Percentiles rank a stretch among this genome's conserved stretches.
phyloP scores from a whole-genome alignment of 345 rosid genomes.

The Balakata baccata region DNA sequence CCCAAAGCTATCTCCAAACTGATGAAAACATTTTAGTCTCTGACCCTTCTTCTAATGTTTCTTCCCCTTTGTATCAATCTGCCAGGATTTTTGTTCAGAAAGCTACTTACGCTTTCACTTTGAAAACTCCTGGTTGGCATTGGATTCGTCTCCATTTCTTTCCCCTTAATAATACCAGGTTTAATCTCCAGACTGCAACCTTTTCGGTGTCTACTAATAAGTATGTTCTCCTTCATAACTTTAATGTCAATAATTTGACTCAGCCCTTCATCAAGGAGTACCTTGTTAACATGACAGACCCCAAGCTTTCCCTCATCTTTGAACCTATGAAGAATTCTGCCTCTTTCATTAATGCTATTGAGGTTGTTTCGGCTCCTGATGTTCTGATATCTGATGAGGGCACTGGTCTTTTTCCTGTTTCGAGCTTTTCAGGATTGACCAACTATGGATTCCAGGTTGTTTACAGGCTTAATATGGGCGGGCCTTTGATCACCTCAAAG shows the following conservation, averaged over 20 bases:
- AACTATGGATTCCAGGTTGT: slow-evolving; percentile 47
- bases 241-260: slow-evolving; percentile 36
- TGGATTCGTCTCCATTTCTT: slow-evolving; percentile 72
- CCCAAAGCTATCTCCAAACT: slow-evolving; percentile 39
- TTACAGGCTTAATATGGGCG: slow-evolving; percentile 71
- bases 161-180: slow-evolving; percentile 37
- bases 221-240: slow-evolving; percentile 59
- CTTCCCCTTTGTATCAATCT: slow-evolving; percentile 50
- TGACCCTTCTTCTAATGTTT: slow-evolving; percentile 42
- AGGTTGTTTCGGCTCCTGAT: slow-evolving; percentile 73
- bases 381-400: slow-evolving; percentile 49
- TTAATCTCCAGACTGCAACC: slow-evolving; percentile 50
- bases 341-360: slow-evolving; percentile 71
- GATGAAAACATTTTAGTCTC: slow-evolving; percentile 47
- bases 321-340: slow-evolving; percentile 49
- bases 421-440: slow-evolving; percentile 39
- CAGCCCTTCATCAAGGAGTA: slow-evolving; percentile 52
- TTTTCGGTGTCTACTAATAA: slow-evolving; percentile 56
- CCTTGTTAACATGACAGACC: slow-evolving; percentile 50
- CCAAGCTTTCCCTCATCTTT: slow-evolving; percentile 49
- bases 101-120: slow-evolving; percentile 48
- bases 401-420: slow-evolving; percentile 51
- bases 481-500: slow-evolving; percentile 51
- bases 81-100: slow-evolving; percentile 58
- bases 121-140: slow-evolving; percentile 61